phyloP scores from a whole-genome alignment of 768 basidiomycete species.

The Kwoniella sp. region DNA sequence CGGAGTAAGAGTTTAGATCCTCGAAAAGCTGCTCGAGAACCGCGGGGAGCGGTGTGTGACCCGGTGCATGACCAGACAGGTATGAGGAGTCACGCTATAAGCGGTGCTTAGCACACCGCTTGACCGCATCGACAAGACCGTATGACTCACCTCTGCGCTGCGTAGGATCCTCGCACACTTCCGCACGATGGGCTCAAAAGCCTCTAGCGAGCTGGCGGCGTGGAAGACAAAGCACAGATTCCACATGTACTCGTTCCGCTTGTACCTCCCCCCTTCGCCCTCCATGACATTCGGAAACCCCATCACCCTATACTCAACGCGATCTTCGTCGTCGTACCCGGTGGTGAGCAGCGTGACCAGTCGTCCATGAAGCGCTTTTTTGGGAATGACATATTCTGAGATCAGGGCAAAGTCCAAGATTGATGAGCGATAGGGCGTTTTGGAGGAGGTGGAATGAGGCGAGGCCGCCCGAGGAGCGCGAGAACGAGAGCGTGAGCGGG shows the following conservation, averaged over 20 bases:
- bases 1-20: slow-evolving; percentile 94
- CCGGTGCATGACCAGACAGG: slow-evolving; percentile 68
- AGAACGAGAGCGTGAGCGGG: slow-evolving; percentile 2
- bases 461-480: slow-evolving; percentile 2
- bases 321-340: slow-evolving; percentile 25
- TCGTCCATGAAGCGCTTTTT: slow-evolving; percentile 74
- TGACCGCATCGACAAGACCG: not conserved
- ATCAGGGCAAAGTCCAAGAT: slow-evolving; percentile 88
- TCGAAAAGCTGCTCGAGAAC: slow-evolving; percentile 96
- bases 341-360: slow-evolving; percentile 80
- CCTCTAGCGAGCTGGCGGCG: slow-evolving; percentile 80
- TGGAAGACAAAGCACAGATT: slow-evolving; percentile 97
- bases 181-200: slow-evolving; percentile 91
- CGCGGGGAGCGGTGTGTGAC: slow-evolving; percentile 62
- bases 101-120: not conserved
- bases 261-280: slow-evolving; percentile 59
- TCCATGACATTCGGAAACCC: slow-evolving; percentile 78
- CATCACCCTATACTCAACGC: slow-evolving; percentile 68
- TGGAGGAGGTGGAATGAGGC: slow-evolving; percentile 9
- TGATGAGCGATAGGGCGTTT: slow-evolving; percentile 24
- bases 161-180: slow-evolving; percentile 88
- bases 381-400: slow-evolving; percentile 90
- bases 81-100: slow-evolving; percentile 79
- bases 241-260: slow-evolving; percentile 83
- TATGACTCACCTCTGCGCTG: slow-evolving; percentile 71